These are phyloP conservation scores for Saccharomycopsis malanga DNA, from an alignment of 805 yeast genomes.

Conservation along the genomic window DNA sequence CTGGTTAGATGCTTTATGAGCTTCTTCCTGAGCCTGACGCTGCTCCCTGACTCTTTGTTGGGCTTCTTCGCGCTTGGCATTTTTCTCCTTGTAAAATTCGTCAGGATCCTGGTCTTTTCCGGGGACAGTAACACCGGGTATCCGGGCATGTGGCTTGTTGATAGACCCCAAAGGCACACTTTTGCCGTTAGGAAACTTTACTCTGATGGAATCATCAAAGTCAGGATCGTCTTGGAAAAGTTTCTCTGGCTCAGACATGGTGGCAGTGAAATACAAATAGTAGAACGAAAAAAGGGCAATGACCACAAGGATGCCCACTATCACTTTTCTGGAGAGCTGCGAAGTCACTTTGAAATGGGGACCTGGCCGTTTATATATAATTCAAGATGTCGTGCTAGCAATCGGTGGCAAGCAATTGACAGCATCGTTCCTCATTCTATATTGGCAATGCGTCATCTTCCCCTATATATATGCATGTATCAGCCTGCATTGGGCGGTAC, in stretches of 20 bases:
- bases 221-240: constrained; percentile 13
- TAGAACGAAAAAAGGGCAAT: not conserved
- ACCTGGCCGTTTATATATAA: too few species aligned
- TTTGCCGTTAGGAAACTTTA: constrained; percentile 18
- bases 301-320: not conserved
- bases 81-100: constrained; percentile 4
- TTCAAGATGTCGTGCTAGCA: too few species aligned
- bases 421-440: too few species aligned
- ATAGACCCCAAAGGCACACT: constrained; percentile 13
- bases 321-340: not conserved
- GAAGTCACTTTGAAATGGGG: not conserved
- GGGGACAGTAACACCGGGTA: constrained; percentile 18
- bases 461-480: too few species aligned
- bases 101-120: constrained; percentile 5
- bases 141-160: constrained; percentile 17
- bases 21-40: not conserved
- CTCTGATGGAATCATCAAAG: constrained; percentile 5
- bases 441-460: too few species aligned
- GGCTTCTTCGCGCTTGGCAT: not conserved
- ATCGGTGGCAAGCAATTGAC: too few species aligned
- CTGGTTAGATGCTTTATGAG: not conserved
- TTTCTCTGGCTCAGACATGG: not conserved
- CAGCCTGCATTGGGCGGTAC: too few species aligned
- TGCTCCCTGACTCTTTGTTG: constrained; percentile 2
- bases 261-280: not conserved